Conservation (phyloP, 768 basidiomycete species). For the Cantharellus cinnabarinus region DNA sequence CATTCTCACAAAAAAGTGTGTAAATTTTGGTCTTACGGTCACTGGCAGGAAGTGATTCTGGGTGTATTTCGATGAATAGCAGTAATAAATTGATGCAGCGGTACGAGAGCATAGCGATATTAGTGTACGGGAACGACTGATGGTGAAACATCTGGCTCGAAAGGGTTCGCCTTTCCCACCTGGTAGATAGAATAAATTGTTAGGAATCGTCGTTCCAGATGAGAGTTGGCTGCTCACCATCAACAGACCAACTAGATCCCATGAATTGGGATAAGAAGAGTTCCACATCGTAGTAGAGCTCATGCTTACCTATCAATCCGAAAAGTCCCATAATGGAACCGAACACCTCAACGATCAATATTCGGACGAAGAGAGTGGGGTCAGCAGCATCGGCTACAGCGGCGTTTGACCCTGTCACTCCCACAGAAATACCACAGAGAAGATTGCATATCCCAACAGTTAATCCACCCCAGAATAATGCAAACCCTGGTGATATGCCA, state of each 20-base stretch:
- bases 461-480: slow-evolving; percentile 92
- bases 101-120: background rate
- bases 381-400: slow-evolving; percentile 92
- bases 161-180: slow-evolving; percentile 20
- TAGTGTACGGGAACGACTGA: background rate
- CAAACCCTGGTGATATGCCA: slow-evolving; percentile 35
- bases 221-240: slow-evolving; percentile 30
- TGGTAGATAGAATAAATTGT: slow-evolving; percentile 7
- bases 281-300: background rate
- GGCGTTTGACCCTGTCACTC: slow-evolving; percentile 86
- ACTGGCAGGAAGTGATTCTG: too few species aligned
- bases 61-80: background rate
- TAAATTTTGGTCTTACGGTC: too few species aligned
- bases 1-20: too few species aligned
- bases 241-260: slow-evolving; percentile 46
- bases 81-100: background rate
- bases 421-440: slow-evolving; percentile 84
- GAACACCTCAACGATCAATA: slow-evolving; percentile 90
- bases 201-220: background rate
- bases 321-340: slow-evolving; percentile 82
- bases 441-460: slow-evolving; percentile 90
- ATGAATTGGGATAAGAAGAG: background rate
- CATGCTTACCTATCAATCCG: slow-evolving; percentile 65
- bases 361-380: slow-evolving; percentile 86
- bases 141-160: slow-evolving; percentile 6